phyloP scores from a whole-genome alignment of 2,329 filamentous ascomycete species.

The Fusarium equiseti region DNA sequence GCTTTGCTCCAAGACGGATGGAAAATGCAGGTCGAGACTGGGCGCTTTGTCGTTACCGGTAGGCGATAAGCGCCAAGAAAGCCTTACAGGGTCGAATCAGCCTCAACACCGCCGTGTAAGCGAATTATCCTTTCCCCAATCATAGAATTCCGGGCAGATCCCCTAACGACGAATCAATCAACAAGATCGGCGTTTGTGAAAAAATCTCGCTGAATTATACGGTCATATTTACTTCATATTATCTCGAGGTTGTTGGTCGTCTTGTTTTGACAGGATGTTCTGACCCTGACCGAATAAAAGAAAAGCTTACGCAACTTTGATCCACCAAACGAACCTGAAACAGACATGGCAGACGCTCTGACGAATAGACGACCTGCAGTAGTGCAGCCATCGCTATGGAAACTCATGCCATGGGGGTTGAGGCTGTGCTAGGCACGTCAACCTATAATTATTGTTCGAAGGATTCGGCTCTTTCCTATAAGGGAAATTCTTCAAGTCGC shows the following conservation, averaged over 20 bases:
- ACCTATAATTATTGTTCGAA: not conserved
- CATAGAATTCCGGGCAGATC: not conserved
- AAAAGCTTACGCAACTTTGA: slow-evolving; percentile 37
- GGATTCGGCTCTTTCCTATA: slow-evolving; percentile 25
- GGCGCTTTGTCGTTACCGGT: slow-evolving; percentile 78
- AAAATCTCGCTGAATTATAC: not conserved
- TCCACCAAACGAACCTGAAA: slow-evolving; percentile 30
- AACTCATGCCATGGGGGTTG: slow-evolving; percentile 19
- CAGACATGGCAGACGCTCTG: slow-evolving; percentile 7
- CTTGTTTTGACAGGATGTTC: not conserved
- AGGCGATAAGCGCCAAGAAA: slow-evolving; percentile 49
- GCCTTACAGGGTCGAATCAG: not conserved
- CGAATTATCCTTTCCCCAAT: not conserved
- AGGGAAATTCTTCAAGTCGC: slow-evolving; percentile 4
- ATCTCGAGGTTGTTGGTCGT: not conserved
- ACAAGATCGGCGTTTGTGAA: not conserved
- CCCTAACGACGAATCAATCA: not conserved
- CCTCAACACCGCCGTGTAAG: not conserved
- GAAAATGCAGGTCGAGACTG: slow-evolving; percentile 80
- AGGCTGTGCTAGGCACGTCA: slow-evolving; percentile 32
- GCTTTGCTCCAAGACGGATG: slow-evolving; percentile 83
- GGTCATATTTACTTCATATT: not conserved
- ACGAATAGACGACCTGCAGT: slow-evolving; percentile 18
- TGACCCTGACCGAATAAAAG: slow-evolving; percentile 6
- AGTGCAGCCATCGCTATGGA: slow-evolving; percentile 17